Evolutionary conservation across 2,329 filamentous ascomycete species (phyloP), one percentile per base, ranked within the genome.

Genomic region (Aspergillus pseudotamarii): DNA sequence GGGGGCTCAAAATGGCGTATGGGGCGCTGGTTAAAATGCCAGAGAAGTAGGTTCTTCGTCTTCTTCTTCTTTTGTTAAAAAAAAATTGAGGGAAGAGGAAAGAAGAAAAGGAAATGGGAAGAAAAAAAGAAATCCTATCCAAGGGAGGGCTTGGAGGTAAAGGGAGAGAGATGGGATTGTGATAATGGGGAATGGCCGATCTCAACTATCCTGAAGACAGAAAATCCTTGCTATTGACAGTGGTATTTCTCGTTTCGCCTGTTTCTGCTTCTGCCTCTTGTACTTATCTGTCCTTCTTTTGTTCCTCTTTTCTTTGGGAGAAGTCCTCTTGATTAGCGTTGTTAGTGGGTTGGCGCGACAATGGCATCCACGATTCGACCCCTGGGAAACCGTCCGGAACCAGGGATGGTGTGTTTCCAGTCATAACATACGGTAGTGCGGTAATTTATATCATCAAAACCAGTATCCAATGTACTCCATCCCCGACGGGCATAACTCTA

Each of bases 371-470:
- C 59, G 60, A 63, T 66, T 68, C 19, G n/a, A 58, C 68, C 69
- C 69, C 67, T 70, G 67, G 69, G 59, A 68, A 69, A 61, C 62
- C 61, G 61, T 63, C 65, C 64, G 58, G 63, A 65, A 66, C 63
- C 60, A 66, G 64, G 48, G 60, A 63, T 62, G 32, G 14, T 45
- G 51, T 38, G n/a, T 55, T 23, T 23, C 23, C 28, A 19, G 28
- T 10, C 16, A 19, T 53, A 28, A 53, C 30, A 53, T n/a, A 36
- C 34, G 34, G 34, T 54, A 34, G 51, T 26, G 26, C 21, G 30
- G 48, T 59, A 59, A 55, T 58, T 54, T 28, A n/a, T 54, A 14
- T 5, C 26, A 54, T 41, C 41, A 3, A n/a, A 30, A 8, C 4
- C 14, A 51, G 14, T 36, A 54, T 14, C 21, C 34, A 16, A 36